Percentiles rank a stretch among this genome's conserved stretches.
Evolutionary conservation across 805 yeast species (phyloP).

Genomic region (Candida berthetii): DNA sequence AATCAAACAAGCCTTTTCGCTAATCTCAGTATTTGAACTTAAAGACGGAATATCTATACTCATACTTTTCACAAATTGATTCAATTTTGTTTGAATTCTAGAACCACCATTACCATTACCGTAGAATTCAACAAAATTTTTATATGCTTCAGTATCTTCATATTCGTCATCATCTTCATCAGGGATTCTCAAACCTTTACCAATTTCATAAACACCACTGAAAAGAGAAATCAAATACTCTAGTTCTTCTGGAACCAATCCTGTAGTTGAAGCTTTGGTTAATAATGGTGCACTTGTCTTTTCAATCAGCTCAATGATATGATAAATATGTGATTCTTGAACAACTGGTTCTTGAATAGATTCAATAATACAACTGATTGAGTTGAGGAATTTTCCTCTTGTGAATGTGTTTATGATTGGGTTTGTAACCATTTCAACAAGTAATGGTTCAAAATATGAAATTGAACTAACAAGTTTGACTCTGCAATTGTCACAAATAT

Average conservation of each 20-base stretch:
- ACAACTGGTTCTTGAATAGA: slow-evolving; percentile 39
- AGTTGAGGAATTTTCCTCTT: slow-evolving; percentile 53
- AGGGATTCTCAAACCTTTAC: slow-evolving; percentile 60
- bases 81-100: slow-evolving; percentile 41
- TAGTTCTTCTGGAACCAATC: slow-evolving; percentile 16
- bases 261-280: slow-evolving; percentile 4
- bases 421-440: slow-evolving; percentile 40
- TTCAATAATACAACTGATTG: slow-evolving; percentile 59
- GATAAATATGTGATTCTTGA: slow-evolving; percentile 31
- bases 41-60: slow-evolving; percentile 32
- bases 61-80: slow-evolving; percentile 31
- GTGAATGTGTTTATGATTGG: slow-evolving; percentile 34
- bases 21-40: slow-evolving; percentile 38
- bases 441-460: slow-evolving; percentile 41
- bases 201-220: slow-evolving; percentile 61
- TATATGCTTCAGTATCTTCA: slow-evolving; percentile 17
- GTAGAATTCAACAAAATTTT: slow-evolving; percentile 19
- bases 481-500: slow-evolving; percentile 51
- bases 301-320: slow-evolving; percentile 26
- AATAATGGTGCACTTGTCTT: slow-evolving; percentile 10
- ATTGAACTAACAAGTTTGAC: slow-evolving; percentile 31
- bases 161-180: slow-evolving; percentile 36
- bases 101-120: slow-evolving; percentile 37
- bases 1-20: slow-evolving; percentile 59
- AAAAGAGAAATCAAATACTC: slow-evolving; percentile 53